Evolutionary conservation across 192 early-diverging fungal species (phyloP), one percentile per base, ranked within the genome.

Genomic region (Phycomyces nitens): DNA sequence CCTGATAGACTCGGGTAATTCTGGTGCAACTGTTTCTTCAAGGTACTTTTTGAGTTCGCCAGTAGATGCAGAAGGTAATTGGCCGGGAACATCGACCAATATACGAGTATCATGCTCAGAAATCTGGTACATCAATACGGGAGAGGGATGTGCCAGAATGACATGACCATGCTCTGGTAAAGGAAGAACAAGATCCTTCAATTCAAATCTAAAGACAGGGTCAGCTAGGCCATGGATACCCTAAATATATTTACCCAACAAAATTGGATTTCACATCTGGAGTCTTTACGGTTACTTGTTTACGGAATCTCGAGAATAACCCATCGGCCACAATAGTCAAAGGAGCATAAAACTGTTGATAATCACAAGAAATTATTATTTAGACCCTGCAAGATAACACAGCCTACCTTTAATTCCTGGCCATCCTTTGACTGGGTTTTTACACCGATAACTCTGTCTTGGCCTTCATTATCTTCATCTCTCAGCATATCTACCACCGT

Each of bases 271-370:
- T 29, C 11, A 68, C 81, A 1, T 55, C 56, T 21, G 86, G 80
- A 15, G 79, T 68, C 57, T 76, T 84, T 0, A 66, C 53, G 43
- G 84, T 83, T 53, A 83, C 77, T 26, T 91, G 79, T 60, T 89
- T 93, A 41, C 96, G 82, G 72, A 96, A 98, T 74, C 92, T 94
- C 64, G 94, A 96, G 57, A 92, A 92, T 66, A 90, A 90, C n/a
- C 96, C 96, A 71, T 98, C 96, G 21, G 88, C 90, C 21, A 98
- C 88, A 62, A 96, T 78, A 1, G 89, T 92, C 15, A 96, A 77
- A 14, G 89, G 86, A n/a, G 92, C 89, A 73, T 79, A 85, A 39
- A 75, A 81, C 73, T 80, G 44, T 47, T 47, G 18, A 18, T 47
- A 6, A n/a, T 47, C 15, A 47, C 18, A 47, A 47, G 44, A 47